Evolutionary conservation across 805 yeast genomes (phyloP).

Genomic region (Metschnikowia colocasiae): DNA sequence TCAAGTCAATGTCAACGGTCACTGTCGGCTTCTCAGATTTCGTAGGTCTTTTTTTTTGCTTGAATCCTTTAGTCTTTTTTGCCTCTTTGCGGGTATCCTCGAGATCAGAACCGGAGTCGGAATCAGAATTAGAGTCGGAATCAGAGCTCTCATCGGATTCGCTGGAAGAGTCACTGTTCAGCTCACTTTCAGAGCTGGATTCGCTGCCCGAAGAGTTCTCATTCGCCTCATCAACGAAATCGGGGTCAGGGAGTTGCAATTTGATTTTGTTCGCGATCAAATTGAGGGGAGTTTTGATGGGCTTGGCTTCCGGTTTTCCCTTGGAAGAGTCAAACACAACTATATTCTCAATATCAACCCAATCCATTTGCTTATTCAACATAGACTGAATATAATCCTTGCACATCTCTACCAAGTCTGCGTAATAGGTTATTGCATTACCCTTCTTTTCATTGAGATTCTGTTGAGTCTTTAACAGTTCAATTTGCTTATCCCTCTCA

Average conservation of each 20-base stretch:
- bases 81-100: slow-evolving; percentile 14
- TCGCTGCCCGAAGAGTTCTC: slow-evolving; percentile 23
- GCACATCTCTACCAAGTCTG: slow-evolving; percentile 70
- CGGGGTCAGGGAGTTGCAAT: slow-evolving; percentile 50
- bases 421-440: slow-evolving; percentile 63
- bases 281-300: slow-evolving; percentile 65
- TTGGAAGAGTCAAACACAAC: slow-evolving; percentile 65
- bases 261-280: slow-evolving; percentile 65
- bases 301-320: slow-evolving; percentile 59
- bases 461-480: slow-evolving; percentile 61
- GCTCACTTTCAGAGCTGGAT: slow-evolving; percentile 30
- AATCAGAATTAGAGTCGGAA: slow-evolving; percentile 28
- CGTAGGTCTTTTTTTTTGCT: slow-evolving; percentile 11
- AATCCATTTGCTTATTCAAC: slow-evolving; percentile 84
- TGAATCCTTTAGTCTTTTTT: slow-evolving; percentile 10
- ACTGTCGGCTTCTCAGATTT: slow-evolving; percentile 23
- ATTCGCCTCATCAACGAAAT: slow-evolving; percentile 26
- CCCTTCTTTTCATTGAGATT: slow-evolving; percentile 65
- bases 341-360: slow-evolving; percentile 81
- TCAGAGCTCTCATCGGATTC: slow-evolving; percentile 23
- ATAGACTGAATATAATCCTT: slow-evolving; percentile 61
- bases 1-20: slow-evolving; percentile 62
- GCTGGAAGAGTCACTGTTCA: slow-evolving; percentile 28
- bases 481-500: slow-evolving; percentile 69
- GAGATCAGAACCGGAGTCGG: slow-evolving; percentile 25